Evolutionary conservation across 208 protist species (phyloP), one percentile per base, ranked within the genome.

Genomic region (Novymonas esmeraldas): DNA sequence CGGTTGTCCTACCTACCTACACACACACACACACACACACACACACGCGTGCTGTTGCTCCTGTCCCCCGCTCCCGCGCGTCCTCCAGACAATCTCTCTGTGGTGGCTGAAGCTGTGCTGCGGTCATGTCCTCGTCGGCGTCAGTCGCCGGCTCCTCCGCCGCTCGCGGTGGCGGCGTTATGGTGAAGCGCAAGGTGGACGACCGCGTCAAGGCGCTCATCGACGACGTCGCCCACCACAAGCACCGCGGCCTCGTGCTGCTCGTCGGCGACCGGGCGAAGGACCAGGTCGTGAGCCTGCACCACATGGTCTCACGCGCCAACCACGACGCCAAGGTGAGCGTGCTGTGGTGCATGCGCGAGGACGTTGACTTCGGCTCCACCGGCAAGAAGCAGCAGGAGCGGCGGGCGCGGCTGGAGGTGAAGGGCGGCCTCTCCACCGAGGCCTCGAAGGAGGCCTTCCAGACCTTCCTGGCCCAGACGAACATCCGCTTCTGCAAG

Each of bases 281-380:
- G 61, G 97, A 99, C 51, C 98, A 99, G 81, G 89, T 98, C 39
- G 97, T 99, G 1, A 99, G 99, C 73, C 82, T 99, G 13, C 98
- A 99, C 77, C 98, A 98, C 73, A 99, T 99, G 84, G 85, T 99
- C 38, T 98, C 96, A 11, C 99, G 99, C 66, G 95, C 98, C 5
- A 84, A 89, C 33, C 96, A 99, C 51, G 98, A 96, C 81, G 86
- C 93, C 0, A 93, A 98, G 62, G 98, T 99, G 24, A 97, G 82
- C 42, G 90, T 99, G 48, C 89, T 99, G 36, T 99, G 99, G 99
- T 99, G 99, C 86, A 99, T 99, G 95, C 99, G 99, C 81, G 98
- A 99, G 70, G 98, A 99, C 28, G 95, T 99, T 11, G 98, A 98
- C 67, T 99, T 99, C 76, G 95, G 89, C 44, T 98, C 90, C 3